These are phyloP conservation scores for Astragalus glycyphyllos DNA, from an alignment of 306 rosid species.

Conservation along the genomic window DNA sequence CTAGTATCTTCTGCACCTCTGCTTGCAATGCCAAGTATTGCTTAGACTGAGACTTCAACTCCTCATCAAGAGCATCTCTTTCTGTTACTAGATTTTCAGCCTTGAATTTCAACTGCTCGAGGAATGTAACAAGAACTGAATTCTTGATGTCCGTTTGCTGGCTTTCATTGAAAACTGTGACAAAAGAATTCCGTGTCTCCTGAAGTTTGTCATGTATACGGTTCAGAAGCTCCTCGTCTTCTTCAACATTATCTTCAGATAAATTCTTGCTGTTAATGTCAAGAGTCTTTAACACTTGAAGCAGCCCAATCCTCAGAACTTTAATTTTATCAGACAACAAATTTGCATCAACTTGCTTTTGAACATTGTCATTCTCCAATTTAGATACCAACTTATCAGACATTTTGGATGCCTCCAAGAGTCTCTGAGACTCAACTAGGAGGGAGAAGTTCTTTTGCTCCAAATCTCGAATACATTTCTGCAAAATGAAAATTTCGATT, in stretches of 20 bases:
- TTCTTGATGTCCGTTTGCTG: conserved; percentile 66
- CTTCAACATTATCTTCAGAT: conserved; percentile 44
- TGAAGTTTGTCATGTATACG: conserved; percentile 57
- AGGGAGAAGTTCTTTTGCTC: conserved; percentile 61
- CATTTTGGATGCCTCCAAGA: conserved; percentile 61
- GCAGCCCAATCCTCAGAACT: conserved; percentile 64
- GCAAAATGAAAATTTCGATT: conserved; percentile 69
- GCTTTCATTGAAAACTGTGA: conserved; percentile 54
- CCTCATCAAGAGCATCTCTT: conserved; percentile 56
- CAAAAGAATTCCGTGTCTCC: conserved; percentile 50
- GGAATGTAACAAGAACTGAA: conserved; percentile 65
- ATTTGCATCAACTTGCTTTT: conserved; percentile 53
- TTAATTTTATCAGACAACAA: conserved; percentile 56
- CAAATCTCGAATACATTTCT: conserved; percentile 63
- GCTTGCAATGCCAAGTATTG: conserved; percentile 54
- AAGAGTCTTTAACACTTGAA: conserved; percentile 60
- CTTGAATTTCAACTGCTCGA: conserved; percentile 65
- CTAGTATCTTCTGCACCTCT: conserved; percentile 49
- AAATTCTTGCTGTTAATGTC: conserved; percentile 42
- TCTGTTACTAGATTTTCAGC: conserved; percentile 54
- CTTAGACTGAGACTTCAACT: conserved; percentile 55
- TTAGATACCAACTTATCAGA: conserved; percentile 62
- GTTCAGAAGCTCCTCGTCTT: conserved; percentile 60
- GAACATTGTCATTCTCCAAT: conserved; percentile 63
- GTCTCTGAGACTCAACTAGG: conserved; percentile 63